Percentiles rank a stretch among this genome's conserved stretches.
These are phyloP conservation scores for Mycena chlorophos DNA, from an alignment of 768 basidiomycete species.

Conservation along the genomic window DNA sequence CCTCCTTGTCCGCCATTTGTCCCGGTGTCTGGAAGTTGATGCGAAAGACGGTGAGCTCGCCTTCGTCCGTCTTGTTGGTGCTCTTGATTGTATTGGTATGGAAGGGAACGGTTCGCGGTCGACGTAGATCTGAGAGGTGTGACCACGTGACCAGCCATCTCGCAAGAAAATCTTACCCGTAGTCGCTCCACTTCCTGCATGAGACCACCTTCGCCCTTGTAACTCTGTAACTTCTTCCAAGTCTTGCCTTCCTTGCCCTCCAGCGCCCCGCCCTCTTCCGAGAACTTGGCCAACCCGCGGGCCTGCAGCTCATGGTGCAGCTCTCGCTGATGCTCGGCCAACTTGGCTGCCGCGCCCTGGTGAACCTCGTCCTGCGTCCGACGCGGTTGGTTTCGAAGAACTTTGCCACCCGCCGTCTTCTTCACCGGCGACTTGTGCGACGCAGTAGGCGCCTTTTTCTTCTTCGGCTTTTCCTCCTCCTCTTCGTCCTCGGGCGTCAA, in stretches of 20 bases:
- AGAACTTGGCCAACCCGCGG: constrained; percentile 80
- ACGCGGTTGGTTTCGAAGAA: constrained; percentile 87
- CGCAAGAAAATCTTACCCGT: constrained; percentile 54
- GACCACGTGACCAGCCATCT: neutral
- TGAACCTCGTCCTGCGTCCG: constrained; percentile 83
- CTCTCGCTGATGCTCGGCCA: constrained; percentile 86
- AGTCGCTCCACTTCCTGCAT: constrained; percentile 81
- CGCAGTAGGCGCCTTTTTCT: constrained; percentile 49
- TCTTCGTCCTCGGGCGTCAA: constrained; percentile 61
- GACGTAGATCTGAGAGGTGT: constrained; percentile 68
- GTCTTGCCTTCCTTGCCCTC: constrained; percentile 86
- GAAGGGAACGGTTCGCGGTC: constrained; percentile 94
- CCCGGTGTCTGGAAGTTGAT: constrained; percentile 99
- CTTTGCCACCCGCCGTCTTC: constrained; percentile 80
- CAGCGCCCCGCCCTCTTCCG: constrained; percentile 73
- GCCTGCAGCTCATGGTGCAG: constrained; percentile 75
- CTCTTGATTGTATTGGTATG: constrained; percentile 99
- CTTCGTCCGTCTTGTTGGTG: constrained; percentile 95
- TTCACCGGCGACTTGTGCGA: constrained; percentile 62
- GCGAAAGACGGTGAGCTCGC: constrained; percentile 88
- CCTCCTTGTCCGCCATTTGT: constrained; percentile 95
- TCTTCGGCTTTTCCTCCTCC: constrained; percentile 57
- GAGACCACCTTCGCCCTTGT: constrained; percentile 89
- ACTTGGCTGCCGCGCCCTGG: constrained; percentile 71
- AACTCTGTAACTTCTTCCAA: constrained; percentile 96